Evolutionary conservation across 495 filamentous ascomycete species (phyloP), one percentile per base, ranked within the genome.

Genomic region (Friedmanniomyces simplex): DNA sequence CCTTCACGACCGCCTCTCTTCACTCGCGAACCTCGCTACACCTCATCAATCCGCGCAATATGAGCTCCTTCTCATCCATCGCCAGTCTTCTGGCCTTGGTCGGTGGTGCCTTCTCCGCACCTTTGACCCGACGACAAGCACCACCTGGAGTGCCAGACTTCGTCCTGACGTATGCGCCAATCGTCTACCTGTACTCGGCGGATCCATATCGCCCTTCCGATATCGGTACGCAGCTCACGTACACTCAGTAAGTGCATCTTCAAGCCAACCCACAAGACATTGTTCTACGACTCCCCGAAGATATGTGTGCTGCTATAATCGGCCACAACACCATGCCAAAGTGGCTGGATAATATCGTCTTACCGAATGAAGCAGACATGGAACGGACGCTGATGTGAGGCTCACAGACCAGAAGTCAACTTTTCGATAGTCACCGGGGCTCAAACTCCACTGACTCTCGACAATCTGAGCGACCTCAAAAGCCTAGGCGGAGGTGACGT

Each of bases 201-300:
- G 83, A 86, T 24, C 58, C 65, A 37, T 85, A 83, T 63, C 70
- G 72, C 28, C 83, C 83, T 1, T 77, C 80, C 32, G 82, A 84
- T 61, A 74, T 86, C 55, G 69, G 66, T 34, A 64, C 72, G 16
- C 81, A 84, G 52, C 65, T 87, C 16, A 62, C 67, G 39, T 69
- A 86, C 64, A 81, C 77, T 12, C 74, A 63, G 50, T 47, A 47
- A 47, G 43, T 37, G 16, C 34, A 37, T 37, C 34, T 8, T 37
- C 21, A 79, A 82, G 6, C 8, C 21, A 18, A 6, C 10, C 43
- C 16, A n/a, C n/a, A n/a, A n/a, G 34, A 37, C 8, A 37, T 8
- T 37, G 8, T 37, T n/a, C n/a, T n/a, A n/a, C n/a, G n/a, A n/a
- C n/a, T n/a, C n/a, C n/a, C n/a, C n/a, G n/a, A n/a, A n/a, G n/a